Percentiles rank a stretch among this genome's conserved stretches.
These are phyloP conservation scores for Dendrobium catenatum DNA, from an alignment of 106 monocot species.

Conservation along the genomic window DNA sequence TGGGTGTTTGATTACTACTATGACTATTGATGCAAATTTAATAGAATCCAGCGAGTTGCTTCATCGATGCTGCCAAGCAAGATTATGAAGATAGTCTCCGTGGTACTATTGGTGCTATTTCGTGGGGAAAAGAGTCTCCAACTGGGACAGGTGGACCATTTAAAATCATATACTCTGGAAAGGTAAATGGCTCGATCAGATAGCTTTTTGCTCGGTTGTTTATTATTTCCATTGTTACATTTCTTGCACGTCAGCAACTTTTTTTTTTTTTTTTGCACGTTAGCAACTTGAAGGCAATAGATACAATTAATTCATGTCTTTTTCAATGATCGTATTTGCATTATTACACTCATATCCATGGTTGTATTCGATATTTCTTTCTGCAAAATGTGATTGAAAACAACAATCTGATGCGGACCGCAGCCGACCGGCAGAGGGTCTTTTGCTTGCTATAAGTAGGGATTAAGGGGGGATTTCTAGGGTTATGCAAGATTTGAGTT, in stretches of 20 bases:
- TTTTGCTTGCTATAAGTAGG: no score
- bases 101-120: slow-evolving; percentile 65
- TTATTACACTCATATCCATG: no score
- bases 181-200: slow-evolving; percentile 28
- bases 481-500: no score
- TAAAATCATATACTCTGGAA: slow-evolving; percentile 54
- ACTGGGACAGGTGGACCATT: slow-evolving; percentile 78
- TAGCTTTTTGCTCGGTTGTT: not conserved
- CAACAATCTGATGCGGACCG: no score
- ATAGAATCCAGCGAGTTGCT: slow-evolving; percentile 61
- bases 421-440: no score
- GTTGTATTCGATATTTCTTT: no score
- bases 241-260: not conserved
- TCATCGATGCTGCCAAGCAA: slow-evolving; percentile 76
- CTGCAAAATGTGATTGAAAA: no score
- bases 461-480: no score
- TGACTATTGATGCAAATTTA: not conserved
- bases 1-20: not conserved
- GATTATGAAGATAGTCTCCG: slow-evolving; percentile 40
- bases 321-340: no score
- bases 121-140: slow-evolving; percentile 82
- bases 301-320: not conserved
- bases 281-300: not conserved
- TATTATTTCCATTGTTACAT: not conserved
- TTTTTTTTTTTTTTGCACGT: not conserved